Evolutionary conservation across 2,329 filamentous ascomycete genomes (phyloP).

Genomic region (Ceratocystiopsis sp.): DNA sequence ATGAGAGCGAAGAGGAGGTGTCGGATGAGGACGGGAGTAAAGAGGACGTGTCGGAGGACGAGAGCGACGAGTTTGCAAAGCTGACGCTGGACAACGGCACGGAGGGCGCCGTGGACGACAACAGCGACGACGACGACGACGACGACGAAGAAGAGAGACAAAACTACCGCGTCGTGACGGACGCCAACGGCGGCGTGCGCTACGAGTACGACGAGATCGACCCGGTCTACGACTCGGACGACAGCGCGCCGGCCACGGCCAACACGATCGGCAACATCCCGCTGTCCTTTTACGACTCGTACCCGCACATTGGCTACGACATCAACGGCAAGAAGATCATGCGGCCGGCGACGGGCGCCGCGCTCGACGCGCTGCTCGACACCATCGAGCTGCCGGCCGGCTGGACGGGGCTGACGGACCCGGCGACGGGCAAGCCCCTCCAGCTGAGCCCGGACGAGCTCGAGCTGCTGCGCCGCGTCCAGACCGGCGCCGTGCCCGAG

Average conservation of each 20-base stretch:
- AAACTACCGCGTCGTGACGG: constrained; percentile 45
- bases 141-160: constrained; percentile 23
- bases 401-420: constrained; percentile 92
- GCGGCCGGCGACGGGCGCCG: constrained; percentile 85
- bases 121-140: constrained; percentile 18
- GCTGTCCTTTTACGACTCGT: constrained; percentile 88
- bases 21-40: constrained; percentile 18
- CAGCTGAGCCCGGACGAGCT: constrained; percentile 77
- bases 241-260: constrained; percentile 55
- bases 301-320: constrained; percentile 95
- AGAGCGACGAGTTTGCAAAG: constrained; percentile 20
- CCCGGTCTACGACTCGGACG: constrained; percentile 89
- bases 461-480: constrained; percentile 72
- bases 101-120: constrained; percentile 15
- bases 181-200: constrained; percentile 78
- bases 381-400: constrained; percentile 95
- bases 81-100: constrained; percentile 17
- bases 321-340: constrained; percentile 98
- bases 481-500: constrained; percentile 69
- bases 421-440: constrained; percentile 80
- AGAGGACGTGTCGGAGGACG: constrained; percentile 23
- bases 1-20: constrained; percentile 26
- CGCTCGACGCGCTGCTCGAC: constrained; percentile 81
- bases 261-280: constrained; percentile 97
- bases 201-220: constrained; percentile 92